These are phyloP conservation scores for Cercophora scortea DNA, from an alignment of 495 filamentous ascomycete genomes.

Conservation along the genomic window DNA sequence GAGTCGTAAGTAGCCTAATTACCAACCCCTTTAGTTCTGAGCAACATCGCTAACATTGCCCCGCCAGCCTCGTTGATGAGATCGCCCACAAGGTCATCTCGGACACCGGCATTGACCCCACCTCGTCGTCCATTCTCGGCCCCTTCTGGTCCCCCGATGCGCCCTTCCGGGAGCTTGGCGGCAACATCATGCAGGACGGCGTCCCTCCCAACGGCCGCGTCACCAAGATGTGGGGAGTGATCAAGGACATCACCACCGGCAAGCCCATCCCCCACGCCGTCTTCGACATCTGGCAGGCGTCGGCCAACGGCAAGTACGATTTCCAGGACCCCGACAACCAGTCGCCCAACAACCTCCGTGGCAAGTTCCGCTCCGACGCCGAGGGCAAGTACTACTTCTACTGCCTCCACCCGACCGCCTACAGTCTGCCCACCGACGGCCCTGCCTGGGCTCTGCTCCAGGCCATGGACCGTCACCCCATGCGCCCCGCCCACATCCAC, in stretches of 20 bases:
- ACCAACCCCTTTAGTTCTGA: neutral
- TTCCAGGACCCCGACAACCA: slow-evolving; percentile 78
- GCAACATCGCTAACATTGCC: neutral
- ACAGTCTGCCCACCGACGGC: slow-evolving; percentile 68
- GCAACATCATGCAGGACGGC: slow-evolving; percentile 60
- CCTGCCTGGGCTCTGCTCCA: slow-evolving; percentile 62
- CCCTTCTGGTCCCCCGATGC: slow-evolving; percentile 85
- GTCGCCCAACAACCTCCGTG: slow-evolving; percentile 72
- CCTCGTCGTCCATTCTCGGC: slow-evolving; percentile 75
- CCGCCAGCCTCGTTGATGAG: slow-evolving; percentile 65
- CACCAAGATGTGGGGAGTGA: slow-evolving; percentile 66
- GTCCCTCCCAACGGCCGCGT: slow-evolving; percentile 53
- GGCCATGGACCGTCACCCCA: slow-evolving; percentile 73
- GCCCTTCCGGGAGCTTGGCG: slow-evolving; percentile 65
- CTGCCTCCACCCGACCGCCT: slow-evolving; percentile 76
- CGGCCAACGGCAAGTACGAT: slow-evolving; percentile 79
- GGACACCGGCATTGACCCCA: slow-evolving; percentile 61
- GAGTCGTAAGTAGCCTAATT: slow-evolving; percentile 54
- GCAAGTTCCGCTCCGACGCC: slow-evolving; percentile 72
- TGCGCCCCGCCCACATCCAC: slow-evolving; percentile 78
- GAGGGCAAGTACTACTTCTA: slow-evolving; percentile 73
- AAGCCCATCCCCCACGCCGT: slow-evolving; percentile 61
- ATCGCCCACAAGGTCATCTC: slow-evolving; percentile 75
- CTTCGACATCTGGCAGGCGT: slow-evolving; percentile 83
- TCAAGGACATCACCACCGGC: slow-evolving; percentile 65